Evolutionary conservation across 257 asterid species (phyloP), one percentile per base, ranked within the genome.

Genomic region (Lycium ferocissimum): DNA sequence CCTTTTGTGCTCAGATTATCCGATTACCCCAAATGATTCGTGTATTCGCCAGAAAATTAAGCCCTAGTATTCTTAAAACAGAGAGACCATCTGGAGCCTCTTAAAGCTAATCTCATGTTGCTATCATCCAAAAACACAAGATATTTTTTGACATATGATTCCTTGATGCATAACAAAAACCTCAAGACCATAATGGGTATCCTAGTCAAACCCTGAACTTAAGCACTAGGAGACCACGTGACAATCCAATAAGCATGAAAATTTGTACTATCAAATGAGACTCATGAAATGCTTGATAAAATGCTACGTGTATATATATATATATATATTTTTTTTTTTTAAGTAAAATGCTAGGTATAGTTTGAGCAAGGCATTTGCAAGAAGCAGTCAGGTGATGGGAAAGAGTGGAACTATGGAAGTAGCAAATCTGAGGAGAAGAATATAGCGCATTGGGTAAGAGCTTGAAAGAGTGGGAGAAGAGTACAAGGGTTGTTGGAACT

Each of bases 131-230:
- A 22, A 49, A 51, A 0, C 1, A 5, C 45, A 6, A 76, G 49
- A 26, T 26, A 51, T 7, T 10, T 67, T 62, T 33, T n/a, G 49
- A 66, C 14, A 65, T 22, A 45, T 45, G 8, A 38, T 38, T 58
- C 79, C 47, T 22, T 43, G 43, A 47, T 47, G 38, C 61, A 47
- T 7, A 20, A 0, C 12, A 73, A 73, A 45, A 10, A 9, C n/a
- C 62, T 26, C n/a, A 75, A 75, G 33, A 3, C 14, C 15, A 14
- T 1, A 53, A 15, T 0, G 62, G 7, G 65, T 0, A 53, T 76
- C 82, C 65, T 12, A 12, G 82, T 53, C 65, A 53, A 76, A 8
- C 12, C 22, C 47, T 20, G 45, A 76, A 76, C 40, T 76, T 76
- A 3, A 76, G 45, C 47, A 7, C 47, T 26, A 3, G 82, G 2